These are phyloP conservation scores for Parietaria judaica DNA, from an alignment of 306 rosid species.

Conservation along the genomic window DNA sequence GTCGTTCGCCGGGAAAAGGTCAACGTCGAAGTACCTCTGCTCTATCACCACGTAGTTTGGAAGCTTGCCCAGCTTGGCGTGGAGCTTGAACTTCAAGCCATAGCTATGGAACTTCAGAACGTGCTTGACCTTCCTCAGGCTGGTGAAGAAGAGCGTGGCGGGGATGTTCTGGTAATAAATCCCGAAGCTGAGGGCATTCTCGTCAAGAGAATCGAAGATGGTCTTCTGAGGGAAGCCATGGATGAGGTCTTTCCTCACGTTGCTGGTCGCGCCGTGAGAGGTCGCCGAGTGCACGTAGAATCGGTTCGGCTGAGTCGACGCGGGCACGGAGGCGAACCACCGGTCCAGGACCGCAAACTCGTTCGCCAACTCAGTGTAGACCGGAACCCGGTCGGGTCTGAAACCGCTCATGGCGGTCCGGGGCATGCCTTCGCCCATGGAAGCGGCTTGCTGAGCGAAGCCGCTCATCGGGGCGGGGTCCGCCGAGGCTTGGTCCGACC, in stretches of 20 bases:
- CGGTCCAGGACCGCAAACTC: constrained; percentile 61
- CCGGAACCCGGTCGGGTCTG: constrained; percentile 55
- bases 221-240: constrained; percentile 82
- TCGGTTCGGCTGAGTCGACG: constrained; percentile 93
- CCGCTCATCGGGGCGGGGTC: constrained; percentile 73
- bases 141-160: constrained; percentile 64
- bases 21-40: constrained; percentile 72
- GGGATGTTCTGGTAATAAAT: constrained; percentile 90
- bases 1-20: constrained; percentile 68
- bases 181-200: constrained; percentile 51
- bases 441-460: constrained; percentile 79
- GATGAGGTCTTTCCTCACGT: constrained; percentile 66
- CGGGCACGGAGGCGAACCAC: constrained; percentile 91
- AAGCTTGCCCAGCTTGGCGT: constrained; percentile 63
- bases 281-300: constrained; percentile 92
- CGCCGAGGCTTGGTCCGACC: constrained; percentile 38
- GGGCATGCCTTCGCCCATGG: constrained; percentile 24
- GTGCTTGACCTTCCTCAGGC: constrained; percentile 55
- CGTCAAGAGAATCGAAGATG: constrained; percentile 73
- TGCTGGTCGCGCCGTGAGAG: constrained; percentile 86
- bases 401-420: constrained; percentile 81
- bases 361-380: constrained; percentile 53
- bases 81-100: constrained; percentile 44
- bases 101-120: constrained; percentile 46
- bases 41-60: constrained; percentile 87